Conservation (phyloP, 176 grass and related monocot genomes). For the Triticum dicoccoides region DNA sequence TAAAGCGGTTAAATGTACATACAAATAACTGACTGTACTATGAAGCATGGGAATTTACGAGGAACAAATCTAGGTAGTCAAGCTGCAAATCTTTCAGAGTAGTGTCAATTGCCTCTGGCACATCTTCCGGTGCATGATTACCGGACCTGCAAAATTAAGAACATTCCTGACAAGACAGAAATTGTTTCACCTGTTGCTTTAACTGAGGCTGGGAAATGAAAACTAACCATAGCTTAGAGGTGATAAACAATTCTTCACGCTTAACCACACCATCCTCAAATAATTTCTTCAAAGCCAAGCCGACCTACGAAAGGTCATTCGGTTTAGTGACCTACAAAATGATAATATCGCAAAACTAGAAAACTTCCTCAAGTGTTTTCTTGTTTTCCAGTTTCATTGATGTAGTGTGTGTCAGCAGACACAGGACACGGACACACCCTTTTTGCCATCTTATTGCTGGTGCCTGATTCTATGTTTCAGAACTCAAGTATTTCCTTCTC, state of each 20-base stretch:
- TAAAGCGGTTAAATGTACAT: neutral
- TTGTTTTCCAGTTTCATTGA: neutral
- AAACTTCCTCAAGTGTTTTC: neutral
- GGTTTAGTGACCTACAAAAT: neutral
- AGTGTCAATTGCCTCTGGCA: conserved; percentile 1
- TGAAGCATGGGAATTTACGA: conserved; percentile 26
- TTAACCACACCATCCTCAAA: conserved; percentile 61
- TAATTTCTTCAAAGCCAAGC: conserved; percentile 65
- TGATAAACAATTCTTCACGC: conserved; percentile 77
- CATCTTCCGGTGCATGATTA: conserved; percentile 45
- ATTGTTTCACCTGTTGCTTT: neutral
- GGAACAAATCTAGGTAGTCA: conserved; percentile 37
- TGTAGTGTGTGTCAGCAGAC: neutral
- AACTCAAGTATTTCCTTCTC: neutral
- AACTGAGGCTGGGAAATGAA: conserved; percentile 6
- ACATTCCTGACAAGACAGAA: neutral
- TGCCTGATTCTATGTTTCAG: neutral
- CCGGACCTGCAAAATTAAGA: conserved; percentile 23
- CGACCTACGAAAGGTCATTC: conserved; percentile 35
- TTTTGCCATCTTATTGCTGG: neutral
- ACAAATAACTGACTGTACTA: neutral
- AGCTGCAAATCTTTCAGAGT: conserved; percentile 40
- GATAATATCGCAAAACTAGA: neutral
- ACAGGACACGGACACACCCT: neutral
- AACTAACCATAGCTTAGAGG: conserved; percentile 76